Conservation (phyloP, 2,329 filamentous ascomycete species). For the Fusarium nelsonii region DNA sequence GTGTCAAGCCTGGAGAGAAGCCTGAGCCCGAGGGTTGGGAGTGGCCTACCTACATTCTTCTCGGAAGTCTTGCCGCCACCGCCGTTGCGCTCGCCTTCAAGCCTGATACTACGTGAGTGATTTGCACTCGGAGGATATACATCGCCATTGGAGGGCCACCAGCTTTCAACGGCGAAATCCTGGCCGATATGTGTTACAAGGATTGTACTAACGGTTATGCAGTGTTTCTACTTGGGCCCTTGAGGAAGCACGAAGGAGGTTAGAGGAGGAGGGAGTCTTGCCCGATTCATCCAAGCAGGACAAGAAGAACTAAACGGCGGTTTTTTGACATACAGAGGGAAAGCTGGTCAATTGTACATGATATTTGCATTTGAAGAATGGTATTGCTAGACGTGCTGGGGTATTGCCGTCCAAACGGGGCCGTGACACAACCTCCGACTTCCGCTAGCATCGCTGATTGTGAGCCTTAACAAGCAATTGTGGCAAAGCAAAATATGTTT, state of each 20-base stretch:
- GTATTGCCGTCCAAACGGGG: constrained; percentile 29
- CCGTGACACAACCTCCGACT: constrained; percentile 20
- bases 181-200: constrained; percentile 23
- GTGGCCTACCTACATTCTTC: constrained; percentile 84
- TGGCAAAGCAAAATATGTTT: constrained; percentile 24
- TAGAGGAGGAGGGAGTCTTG: constrained; percentile 95
- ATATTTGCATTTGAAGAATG: constrained; percentile 41
- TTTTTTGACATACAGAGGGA: constrained; percentile 25
- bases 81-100: constrained; percentile 92
- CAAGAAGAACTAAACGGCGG: constrained; percentile 61
- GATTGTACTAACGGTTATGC: constrained; percentile 46
- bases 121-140: constrained; percentile 10
- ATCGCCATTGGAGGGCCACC: background rate
- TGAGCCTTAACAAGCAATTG: constrained; percentile 33
- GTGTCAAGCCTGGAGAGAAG: constrained; percentile 95
- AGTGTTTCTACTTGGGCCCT: constrained; percentile 99
- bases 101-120: constrained; percentile 96
- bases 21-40: constrained; percentile 98
- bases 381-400: constrained; percentile 49
- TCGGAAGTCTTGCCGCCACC: constrained; percentile 79
- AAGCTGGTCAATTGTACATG: constrained; percentile 39
- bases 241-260: constrained; percentile 92
- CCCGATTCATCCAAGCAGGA: constrained; percentile 76
- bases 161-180: background rate
- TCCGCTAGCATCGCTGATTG: constrained; percentile 26